Percentiles rank a stretch among this genome's conserved stretches.
Conservation (phyloP, 1,284 basidiomycete genomes). For the Sporisorium reilianum region DNA sequence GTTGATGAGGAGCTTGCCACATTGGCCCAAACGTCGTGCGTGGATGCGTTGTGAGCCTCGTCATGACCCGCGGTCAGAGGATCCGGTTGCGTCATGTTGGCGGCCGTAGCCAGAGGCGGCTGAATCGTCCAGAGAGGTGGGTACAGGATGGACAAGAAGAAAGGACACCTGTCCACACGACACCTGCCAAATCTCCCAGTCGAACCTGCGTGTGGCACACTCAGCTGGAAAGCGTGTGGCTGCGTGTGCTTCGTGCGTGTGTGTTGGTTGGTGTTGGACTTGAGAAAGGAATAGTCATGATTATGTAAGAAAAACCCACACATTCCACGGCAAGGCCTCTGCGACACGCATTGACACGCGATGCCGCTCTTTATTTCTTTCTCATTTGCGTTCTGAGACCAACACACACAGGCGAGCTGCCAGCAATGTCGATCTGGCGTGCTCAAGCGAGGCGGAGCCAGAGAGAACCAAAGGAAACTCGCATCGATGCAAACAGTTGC, state of each 20-base stretch:
- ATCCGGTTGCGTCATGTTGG: conserved; percentile 27
- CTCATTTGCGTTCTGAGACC: conserved; percentile 31
- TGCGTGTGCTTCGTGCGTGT: not conserved
- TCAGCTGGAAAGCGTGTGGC: conserved; percentile 7
- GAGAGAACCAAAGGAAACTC: conserved; percentile 9
- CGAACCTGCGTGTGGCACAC: too few species aligned
- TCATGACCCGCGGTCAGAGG: conserved; percentile 15
- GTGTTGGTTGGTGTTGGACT: conserved; percentile 4
- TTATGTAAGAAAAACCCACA: conserved; percentile 23
- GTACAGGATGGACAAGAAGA: not conserved
- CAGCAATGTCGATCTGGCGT: conserved; percentile 16
- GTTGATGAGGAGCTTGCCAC: conserved; percentile 13
- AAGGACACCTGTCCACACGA: not conserved
- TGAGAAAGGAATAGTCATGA: too few species aligned
- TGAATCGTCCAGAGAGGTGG: not conserved
- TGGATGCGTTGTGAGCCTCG: conserved; percentile 6
- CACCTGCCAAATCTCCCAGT: not conserved
- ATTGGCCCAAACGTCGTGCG: conserved; percentile 34
- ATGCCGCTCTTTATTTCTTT: not conserved
- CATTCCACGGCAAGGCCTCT: not conserved
- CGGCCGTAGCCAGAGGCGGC: not conserved
- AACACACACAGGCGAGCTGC: conserved; percentile 17
- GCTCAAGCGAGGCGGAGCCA: conserved; percentile 33
- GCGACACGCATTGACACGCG: not conserved
- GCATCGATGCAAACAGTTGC: not conserved